A percentile compares a stretch with the other conserved stretches of the same genome.
Conservation (phyloP, 371 early-diverging fungal genomes). For the Coemansia sp. region DNA sequence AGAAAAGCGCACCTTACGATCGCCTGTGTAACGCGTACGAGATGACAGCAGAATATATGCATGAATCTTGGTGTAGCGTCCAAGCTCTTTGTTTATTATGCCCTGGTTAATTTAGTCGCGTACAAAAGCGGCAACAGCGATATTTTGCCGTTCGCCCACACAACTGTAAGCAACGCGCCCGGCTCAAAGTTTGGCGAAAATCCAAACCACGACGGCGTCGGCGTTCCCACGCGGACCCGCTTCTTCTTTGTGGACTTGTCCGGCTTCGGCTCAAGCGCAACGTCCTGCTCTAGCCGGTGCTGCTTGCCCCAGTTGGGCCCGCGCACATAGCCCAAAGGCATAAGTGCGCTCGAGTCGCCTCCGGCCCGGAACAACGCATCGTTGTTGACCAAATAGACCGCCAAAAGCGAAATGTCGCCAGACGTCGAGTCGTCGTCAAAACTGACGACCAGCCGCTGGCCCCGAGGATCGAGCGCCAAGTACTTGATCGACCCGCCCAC, state of each 20-base stretch:
- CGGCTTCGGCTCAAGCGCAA: background rate
- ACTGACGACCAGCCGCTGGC: conserved; percentile 56
- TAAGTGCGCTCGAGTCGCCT: conserved; percentile 26
- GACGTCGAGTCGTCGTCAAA: conserved; percentile 55
- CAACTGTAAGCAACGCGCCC: conserved; percentile 55
- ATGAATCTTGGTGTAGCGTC: background rate
- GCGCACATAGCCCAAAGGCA: conserved; percentile 55
- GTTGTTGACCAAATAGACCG: conserved; percentile 35
- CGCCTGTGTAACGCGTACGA: background rate
- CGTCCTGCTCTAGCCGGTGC: background rate
- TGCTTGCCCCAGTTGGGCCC: conserved; percentile 54
- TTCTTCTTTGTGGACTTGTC: conserved; percentile 27
- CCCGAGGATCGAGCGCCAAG: conserved; percentile 55
- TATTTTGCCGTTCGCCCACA: conserved; percentile 59
- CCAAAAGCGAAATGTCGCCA: conserved; percentile 39
- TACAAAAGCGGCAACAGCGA: conserved; percentile 55
- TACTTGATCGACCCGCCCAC: conserved; percentile 56
- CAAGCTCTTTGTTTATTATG: background rate
- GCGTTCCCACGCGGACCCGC: conserved; percentile 37
- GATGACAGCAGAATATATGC: background rate
- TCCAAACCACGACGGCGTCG: conserved; percentile 43
- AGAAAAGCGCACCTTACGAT: too few relatives aligned
- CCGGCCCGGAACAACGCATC: conserved; percentile 45
- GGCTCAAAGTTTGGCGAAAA: conserved; percentile 52
- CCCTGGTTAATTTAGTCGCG: background rate